A percentile compares a stretch with the other conserved stretches of the same genome.
Evolutionary conservation across 805 yeast species (phyloP).

Genomic region (Kodamaea kaohsiungensis): DNA sequence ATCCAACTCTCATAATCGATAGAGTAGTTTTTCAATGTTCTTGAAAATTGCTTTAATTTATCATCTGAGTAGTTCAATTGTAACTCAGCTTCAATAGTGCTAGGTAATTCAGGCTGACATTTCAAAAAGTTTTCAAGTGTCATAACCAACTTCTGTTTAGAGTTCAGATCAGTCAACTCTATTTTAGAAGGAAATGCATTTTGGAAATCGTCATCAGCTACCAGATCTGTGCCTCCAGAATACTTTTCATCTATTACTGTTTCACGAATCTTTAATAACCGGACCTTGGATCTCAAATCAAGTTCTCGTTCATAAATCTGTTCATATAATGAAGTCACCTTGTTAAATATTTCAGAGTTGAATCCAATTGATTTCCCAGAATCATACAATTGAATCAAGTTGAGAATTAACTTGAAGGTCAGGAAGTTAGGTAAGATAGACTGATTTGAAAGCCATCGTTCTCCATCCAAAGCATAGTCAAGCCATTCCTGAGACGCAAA

Average conservation of each 20-base stretch:
- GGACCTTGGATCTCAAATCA: constrained; percentile 37
- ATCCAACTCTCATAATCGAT: constrained; percentile 56
- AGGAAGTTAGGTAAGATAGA: constrained; percentile 55
- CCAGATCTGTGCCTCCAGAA: constrained; percentile 34
- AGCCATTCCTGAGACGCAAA: constrained; percentile 64
- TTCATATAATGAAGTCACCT: constrained; percentile 34
- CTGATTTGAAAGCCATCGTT: constrained; percentile 51
- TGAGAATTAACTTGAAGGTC: constrained; percentile 46
- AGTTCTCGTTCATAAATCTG: constrained; percentile 45
- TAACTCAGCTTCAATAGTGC: neutral
- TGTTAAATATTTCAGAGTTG: constrained; percentile 35
- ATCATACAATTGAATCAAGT: constrained; percentile 46
- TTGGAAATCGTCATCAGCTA: constrained; percentile 55
- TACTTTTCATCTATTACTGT: constrained; percentile 32
- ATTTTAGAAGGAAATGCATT: constrained; percentile 58
- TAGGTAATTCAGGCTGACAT: constrained; percentile 10
- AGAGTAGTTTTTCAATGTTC: constrained; percentile 41
- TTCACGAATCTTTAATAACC: constrained; percentile 32
- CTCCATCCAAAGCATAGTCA: constrained; percentile 47
- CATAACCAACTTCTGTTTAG: constrained; percentile 34
- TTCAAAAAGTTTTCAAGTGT: constrained; percentile 32
- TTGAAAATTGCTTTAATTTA: constrained; percentile 39
- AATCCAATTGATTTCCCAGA: constrained; percentile 28
- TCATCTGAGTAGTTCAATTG: constrained; percentile 52
- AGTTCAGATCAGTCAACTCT: constrained; percentile 32